Evolutionary conservation across 2,329 filamentous ascomycete genomes (phyloP), one percentile per base, ranked within the genome.

Genomic region (Daldinia eschscholtzii): DNA sequence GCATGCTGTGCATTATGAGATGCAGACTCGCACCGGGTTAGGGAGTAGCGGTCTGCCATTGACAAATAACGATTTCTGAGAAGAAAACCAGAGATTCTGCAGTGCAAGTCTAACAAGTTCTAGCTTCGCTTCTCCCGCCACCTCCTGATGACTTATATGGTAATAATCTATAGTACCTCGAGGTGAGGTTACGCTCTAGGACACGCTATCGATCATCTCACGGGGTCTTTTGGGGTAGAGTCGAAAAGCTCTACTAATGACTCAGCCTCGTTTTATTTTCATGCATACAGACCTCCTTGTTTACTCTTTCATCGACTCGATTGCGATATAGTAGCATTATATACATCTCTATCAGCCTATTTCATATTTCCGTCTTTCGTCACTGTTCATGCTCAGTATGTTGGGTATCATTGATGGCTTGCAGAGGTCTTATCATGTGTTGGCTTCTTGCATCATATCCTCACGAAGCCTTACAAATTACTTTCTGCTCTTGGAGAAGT

Each of bases 31-130:
- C 3, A 56, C 20, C 37, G 50, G 52, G 59, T 55, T 39, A 44
- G 13, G 23, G 53, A 64, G 42, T 23, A 57, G 61, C 68, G 68
- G 65, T 67, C 64, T 65, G 30, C 41, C 28, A 52, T 33, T 58
- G 64, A 55, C 58, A 57, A 61, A 57, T 59, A n/a, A 50, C 12
- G 37, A 23, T 4, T 15, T 4, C 41, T 18, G 42, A 7, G n/a
- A 9, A 18, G 26, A 28, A 28, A n/a, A 1, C 46, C 26, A 15
- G 6, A 33, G 7, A 33, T 52, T 52, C 46, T 15, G 46, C 5
- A 50, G 13, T 28, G 7, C 26, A 18, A 50, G 13, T 33, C 6
- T 7, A 9, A 30, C 26, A 12, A 18, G 15, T 13, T 33, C n/a
- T 7, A 52, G 26, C 26, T n/a, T 18, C 26, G 23, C 3, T 3